Evolutionary conservation across 768 basidiomycete species (phyloP).

Genomic region (Lentinula sp.): DNA sequence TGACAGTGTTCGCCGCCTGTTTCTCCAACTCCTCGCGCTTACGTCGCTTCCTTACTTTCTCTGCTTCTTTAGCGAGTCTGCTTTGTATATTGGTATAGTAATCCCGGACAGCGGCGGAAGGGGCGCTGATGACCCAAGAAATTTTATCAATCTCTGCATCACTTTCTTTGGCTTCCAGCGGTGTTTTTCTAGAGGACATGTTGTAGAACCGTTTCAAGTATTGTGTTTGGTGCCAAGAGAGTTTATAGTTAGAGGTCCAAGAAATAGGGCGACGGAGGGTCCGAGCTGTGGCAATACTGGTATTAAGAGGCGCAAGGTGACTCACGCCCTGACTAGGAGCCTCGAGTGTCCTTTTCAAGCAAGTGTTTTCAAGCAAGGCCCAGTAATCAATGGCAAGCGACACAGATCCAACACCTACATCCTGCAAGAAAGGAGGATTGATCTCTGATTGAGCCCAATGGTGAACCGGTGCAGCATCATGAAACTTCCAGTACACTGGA

Average conservation of each 20-base stretch:
- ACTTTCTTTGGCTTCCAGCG: slow-evolving; percentile 43
- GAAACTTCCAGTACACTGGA: slow-evolving; percentile 63
- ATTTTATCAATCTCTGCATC: slow-evolving; percentile 37
- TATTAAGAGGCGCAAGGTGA: slow-evolving; percentile 14
- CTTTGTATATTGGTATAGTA: slow-evolving; percentile 37
- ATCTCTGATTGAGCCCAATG: slow-evolving; percentile 52
- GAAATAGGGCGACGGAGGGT: slow-evolving; percentile 53
- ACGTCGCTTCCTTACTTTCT: slow-evolving; percentile 32
- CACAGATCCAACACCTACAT: slow-evolving; percentile 32
- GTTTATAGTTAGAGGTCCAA: slow-evolving; percentile 56
- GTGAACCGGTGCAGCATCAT: slow-evolving; percentile 46
- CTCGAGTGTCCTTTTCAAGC: slow-evolving; percentile 23
- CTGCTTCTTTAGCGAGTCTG: slow-evolving; percentile 34
- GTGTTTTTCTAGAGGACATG: slow-evolving; percentile 32
- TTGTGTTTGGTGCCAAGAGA: slow-evolving; percentile 64
- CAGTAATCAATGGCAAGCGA: slow-evolving; percentile 47
- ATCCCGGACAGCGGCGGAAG: slow-evolving; percentile 36
- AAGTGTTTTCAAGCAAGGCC: slow-evolving; percentile 46
- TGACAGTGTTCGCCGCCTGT: slow-evolving; percentile 32
- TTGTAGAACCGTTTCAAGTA: slow-evolving; percentile 54
- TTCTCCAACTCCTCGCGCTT: slow-evolving; percentile 25
- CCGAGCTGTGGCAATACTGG: slow-evolving; percentile 28
- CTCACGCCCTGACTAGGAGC: slow-evolving; percentile 9
- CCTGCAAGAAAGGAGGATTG: slow-evolving; percentile 50
- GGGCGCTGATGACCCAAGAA: slow-evolving; percentile 51